phyloP scores from a whole-genome alignment of 1,284 basidiomycete species.

The Neonothopanus nambi region DNA sequence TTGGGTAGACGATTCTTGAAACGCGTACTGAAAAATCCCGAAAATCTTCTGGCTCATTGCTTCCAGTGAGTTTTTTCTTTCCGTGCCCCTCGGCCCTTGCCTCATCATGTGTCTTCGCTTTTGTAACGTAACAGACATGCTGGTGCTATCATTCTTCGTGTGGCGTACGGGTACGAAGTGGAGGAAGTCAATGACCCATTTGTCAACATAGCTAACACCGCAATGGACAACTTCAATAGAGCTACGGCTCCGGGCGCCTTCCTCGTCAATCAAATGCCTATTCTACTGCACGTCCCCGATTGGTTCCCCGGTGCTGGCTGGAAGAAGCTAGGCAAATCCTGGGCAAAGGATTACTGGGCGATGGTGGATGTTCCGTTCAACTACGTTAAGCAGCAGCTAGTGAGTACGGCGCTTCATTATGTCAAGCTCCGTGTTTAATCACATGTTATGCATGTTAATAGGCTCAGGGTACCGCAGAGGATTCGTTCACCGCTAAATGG shows the following conservation, averaged over 20 bases:
- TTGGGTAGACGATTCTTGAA: constrained; percentile 25
- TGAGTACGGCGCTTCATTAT: constrained; percentile 4
- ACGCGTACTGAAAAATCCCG: constrained; percentile 23
- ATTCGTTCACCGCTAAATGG: constrained; percentile 19
- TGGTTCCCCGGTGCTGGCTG: constrained; percentile 40
- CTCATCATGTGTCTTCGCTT: neutral
- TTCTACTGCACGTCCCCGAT: constrained; percentile 26
- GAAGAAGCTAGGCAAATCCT: constrained; percentile 26
- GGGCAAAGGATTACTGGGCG: constrained; percentile 19
- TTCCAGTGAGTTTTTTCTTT: constrained; percentile 16
- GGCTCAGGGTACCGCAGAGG: constrained; percentile 15
- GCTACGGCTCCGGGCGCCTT: constrained; percentile 27
- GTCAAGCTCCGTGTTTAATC: neutral
- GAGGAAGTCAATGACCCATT: constrained; percentile 26
- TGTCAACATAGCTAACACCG: constrained; percentile 22
- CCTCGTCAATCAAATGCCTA: constrained; percentile 35
- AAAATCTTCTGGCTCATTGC: constrained; percentile 19
- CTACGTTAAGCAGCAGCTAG: constrained; percentile 28
- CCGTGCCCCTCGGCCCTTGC: neutral
- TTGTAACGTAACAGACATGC: too few species aligned
- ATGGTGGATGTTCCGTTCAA: constrained; percentile 28
- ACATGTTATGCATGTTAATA: constrained; percentile 1
- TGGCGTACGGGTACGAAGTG: constrained; percentile 34
- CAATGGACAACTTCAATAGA: constrained; percentile 23
- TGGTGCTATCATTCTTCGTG: constrained; percentile 29